Evolutionary conservation across 768 basidiomycete species (phyloP).

Genomic region (Lentinula sp.): DNA sequence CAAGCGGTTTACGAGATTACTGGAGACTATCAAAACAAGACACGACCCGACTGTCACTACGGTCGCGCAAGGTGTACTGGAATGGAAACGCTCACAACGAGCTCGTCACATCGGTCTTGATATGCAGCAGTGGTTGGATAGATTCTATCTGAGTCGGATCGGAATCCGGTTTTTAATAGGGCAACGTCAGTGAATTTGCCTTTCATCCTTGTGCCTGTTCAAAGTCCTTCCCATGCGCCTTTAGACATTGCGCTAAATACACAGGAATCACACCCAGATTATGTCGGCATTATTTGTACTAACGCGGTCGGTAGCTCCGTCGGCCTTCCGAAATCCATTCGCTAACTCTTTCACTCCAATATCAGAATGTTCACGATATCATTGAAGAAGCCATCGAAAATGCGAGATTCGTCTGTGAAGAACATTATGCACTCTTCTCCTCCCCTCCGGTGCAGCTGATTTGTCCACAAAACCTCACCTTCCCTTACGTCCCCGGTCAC

Average conservation of each 20-base stretch:
- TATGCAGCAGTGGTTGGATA: conserved; percentile 93
- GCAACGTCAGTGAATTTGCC: conserved; percentile 59
- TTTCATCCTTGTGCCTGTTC: not conserved
- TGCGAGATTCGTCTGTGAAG: conserved; percentile 36
- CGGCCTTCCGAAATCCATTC: not conserved
- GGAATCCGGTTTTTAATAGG: conserved; percentile 97
- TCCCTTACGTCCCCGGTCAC: conserved; percentile 96
- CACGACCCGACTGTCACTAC: conserved; percentile 99
- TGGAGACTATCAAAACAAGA: conserved; percentile 86
- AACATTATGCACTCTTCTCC: conserved; percentile 73
- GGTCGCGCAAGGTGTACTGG: conserved; percentile 91
- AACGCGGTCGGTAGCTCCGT: conserved; percentile 56
- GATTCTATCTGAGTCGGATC: conserved; percentile 95
- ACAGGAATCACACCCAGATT: conserved; percentile 81
- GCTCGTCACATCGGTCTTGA: conserved; percentile 72
- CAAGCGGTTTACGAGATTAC: conserved; percentile 76
- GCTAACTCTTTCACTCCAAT: conserved; percentile 1
- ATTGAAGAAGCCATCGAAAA: conserved; percentile 99
- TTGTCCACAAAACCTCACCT: conserved; percentile 79
- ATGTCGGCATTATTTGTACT: conserved; percentile 97
- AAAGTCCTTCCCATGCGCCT: not conserved
- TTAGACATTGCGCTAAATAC: conserved; percentile 93
- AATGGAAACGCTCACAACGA: conserved; percentile 83
- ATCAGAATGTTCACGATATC: conserved; percentile 89
- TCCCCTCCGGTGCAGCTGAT: conserved; percentile 96